Percentiles rank a stretch among this genome's conserved stretches.
Evolutionary conservation across 2,329 filamentous ascomycete genomes (phyloP).

Genomic region (Fusarium brachygibbosum): DNA sequence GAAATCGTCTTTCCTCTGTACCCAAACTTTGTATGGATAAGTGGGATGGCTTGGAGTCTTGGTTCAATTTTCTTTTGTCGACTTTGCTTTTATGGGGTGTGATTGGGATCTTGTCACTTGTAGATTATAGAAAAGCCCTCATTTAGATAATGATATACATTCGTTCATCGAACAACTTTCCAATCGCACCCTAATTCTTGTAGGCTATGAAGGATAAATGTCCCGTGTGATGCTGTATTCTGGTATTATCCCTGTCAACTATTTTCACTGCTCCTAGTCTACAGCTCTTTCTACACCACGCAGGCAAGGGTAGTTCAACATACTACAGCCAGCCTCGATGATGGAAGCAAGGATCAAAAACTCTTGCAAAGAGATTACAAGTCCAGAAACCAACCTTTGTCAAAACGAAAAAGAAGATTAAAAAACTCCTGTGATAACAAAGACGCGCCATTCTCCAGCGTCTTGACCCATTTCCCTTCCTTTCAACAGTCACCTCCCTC

Average conservation of each 20-base stretch:
- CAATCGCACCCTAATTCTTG: neutral
- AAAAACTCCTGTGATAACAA: conserved; percentile 31
- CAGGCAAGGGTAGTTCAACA: conserved; percentile 6
- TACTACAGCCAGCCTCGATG: conserved; percentile 8
- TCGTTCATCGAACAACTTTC: neutral
- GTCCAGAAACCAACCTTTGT: conserved; percentile 20
- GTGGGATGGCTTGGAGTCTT: conserved; percentile 6
- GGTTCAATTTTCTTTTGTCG: conserved; percentile 10
- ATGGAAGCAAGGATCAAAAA: conserved; percentile 26
- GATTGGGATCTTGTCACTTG: conserved; percentile 24
- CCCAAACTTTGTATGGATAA: conserved; percentile 13
- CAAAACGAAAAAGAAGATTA: conserved; percentile 3
- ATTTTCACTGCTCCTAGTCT: conserved; percentile 23
- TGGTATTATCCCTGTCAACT: conserved; percentile 14
- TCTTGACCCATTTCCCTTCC: conserved; percentile 34
- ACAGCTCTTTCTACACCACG: conserved; percentile 13
- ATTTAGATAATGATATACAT: conserved; percentile 11
- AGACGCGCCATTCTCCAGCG: conserved; percentile 47
- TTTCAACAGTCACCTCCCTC: conserved; percentile 3
- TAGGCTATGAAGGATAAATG: neutral
- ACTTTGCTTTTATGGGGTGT: conserved; percentile 7
- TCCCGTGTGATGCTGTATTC: neutral
- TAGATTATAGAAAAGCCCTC: conserved; percentile 36
- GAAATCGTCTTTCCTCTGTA: conserved; percentile 12
- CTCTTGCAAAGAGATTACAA: conserved; percentile 33